phyloP scores from a whole-genome alignment of 148 eudicot genomes.

The Amaranthus hypochondriacus region DNA sequence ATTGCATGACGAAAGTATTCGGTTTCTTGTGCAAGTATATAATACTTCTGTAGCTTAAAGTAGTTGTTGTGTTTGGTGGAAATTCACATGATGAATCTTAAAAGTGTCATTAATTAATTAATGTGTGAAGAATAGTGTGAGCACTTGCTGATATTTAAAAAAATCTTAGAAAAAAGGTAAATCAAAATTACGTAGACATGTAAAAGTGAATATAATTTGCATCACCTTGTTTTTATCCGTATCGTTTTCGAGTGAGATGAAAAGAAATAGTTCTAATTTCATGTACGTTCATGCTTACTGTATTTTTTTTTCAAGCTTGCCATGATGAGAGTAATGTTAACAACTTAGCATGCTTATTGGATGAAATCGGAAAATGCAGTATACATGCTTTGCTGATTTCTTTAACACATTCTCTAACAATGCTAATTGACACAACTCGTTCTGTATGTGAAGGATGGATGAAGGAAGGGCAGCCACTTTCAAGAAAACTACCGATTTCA shows the following conservation, averaged over 20 bases:
- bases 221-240: neutral
- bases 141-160: neutral
- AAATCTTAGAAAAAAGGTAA: neutral
- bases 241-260: neutral
- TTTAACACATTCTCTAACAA: neutral
- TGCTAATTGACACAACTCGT: neutral
- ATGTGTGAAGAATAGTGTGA: neutral
- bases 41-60: neutral
- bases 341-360: constrained; percentile 16
- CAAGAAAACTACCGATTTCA: constrained; percentile 83
- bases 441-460: constrained; percentile 64
- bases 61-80: constrained; percentile 9
- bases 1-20: neutral
- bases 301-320: neutral
- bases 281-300: constrained; percentile 4
- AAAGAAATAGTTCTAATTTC: neutral
- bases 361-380: constrained; percentile 9
- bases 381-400: neutral
- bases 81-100: neutral
- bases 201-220: neutral
- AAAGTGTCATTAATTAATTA: neutral
- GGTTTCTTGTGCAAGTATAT: neutral
- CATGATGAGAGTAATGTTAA: neutral
- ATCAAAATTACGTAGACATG: neutral
- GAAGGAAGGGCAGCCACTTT: constrained; percentile 99